Evolutionary conservation across 305 asterid species (phyloP).

Genomic region (Fraxinus sp.): DNA sequence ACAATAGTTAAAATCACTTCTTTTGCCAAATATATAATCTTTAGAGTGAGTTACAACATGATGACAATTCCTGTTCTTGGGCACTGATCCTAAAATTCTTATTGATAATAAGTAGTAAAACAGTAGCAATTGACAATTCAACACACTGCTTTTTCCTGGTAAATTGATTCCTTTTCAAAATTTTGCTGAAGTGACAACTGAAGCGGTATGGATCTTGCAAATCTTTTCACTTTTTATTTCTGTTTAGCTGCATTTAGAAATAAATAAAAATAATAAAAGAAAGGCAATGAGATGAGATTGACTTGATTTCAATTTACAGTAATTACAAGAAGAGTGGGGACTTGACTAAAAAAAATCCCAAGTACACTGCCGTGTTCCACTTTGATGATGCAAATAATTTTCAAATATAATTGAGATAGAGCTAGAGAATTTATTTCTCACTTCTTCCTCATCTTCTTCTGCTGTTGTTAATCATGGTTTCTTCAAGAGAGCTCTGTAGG

Average conservation of each 20-base stretch:
- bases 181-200: background rate
- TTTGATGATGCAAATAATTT: background rate
- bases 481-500: background rate
- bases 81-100: too few relatives aligned
- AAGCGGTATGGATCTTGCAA: background rate
- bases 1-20: too few relatives aligned
- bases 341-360: too few relatives aligned
- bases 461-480: background rate
- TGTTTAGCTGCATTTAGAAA: too few relatives aligned
- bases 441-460: background rate
- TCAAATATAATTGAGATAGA: background rate
- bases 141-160: background rate
- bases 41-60: too few relatives aligned
- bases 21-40: background rate
- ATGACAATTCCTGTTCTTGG: too few relatives aligned
- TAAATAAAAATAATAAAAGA: too few relatives aligned
- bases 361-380: background rate
- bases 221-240: background rate
- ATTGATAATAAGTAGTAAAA: too few relatives aligned
- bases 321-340: background rate
- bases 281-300: too few relatives aligned
- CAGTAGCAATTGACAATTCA: background rate
- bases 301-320: too few relatives aligned
- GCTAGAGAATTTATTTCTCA: background rate
- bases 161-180: background rate